These are phyloP conservation scores for Fusarium acutatum DNA, from an alignment of 2,329 filamentous ascomycete genomes.

Conservation along the genomic window DNA sequence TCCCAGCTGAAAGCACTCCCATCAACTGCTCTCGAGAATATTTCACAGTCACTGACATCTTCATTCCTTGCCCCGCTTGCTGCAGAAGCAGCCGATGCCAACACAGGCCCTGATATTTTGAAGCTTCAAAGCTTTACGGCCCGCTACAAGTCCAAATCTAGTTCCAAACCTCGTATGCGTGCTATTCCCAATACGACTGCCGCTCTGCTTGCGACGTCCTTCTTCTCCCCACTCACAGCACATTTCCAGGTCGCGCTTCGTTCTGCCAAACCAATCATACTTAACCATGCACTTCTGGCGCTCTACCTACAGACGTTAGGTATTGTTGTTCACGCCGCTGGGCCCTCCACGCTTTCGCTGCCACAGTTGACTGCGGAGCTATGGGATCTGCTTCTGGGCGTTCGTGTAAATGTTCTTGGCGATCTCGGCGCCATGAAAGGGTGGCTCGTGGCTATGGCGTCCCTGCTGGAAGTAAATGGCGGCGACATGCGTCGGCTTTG, in stretches of 20 bases:
- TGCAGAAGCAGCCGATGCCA: conserved; percentile 79
- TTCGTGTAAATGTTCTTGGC: conserved; percentile 67
- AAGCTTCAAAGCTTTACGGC: conserved; percentile 92
- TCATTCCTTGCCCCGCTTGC: conserved; percentile 84
- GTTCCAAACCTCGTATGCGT: conserved; percentile 54
- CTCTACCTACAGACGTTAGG: conserved; percentile 88
- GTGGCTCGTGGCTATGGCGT: conserved; percentile 80
- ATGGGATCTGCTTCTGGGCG: conserved; percentile 79
- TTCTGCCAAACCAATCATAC: conserved; percentile 65
- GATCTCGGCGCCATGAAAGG: conserved; percentile 76
- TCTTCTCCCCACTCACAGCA: conserved; percentile 88
- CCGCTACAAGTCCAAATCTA: conserved; percentile 47
- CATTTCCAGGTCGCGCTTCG: conserved; percentile 75
- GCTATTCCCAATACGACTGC: conserved; percentile 81
- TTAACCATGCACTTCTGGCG: conserved; percentile 78
- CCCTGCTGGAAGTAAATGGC: conserved; percentile 82
- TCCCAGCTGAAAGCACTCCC: conserved; percentile 61
- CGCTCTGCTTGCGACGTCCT: conserved; percentile 75
- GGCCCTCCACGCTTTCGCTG: conserved; percentile 78
- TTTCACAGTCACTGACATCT: conserved; percentile 73
- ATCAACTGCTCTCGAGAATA: conserved; percentile 69
- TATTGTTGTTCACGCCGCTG: conserved; percentile 82
- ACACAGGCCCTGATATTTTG: conserved; percentile 81
- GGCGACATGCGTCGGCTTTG: conserved; percentile 77
- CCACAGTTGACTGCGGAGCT: conserved; percentile 85